These are phyloP conservation scores for Micromonas commoda DNA, from an alignment of 139 green algal species.

Conservation along the genomic window DNA sequence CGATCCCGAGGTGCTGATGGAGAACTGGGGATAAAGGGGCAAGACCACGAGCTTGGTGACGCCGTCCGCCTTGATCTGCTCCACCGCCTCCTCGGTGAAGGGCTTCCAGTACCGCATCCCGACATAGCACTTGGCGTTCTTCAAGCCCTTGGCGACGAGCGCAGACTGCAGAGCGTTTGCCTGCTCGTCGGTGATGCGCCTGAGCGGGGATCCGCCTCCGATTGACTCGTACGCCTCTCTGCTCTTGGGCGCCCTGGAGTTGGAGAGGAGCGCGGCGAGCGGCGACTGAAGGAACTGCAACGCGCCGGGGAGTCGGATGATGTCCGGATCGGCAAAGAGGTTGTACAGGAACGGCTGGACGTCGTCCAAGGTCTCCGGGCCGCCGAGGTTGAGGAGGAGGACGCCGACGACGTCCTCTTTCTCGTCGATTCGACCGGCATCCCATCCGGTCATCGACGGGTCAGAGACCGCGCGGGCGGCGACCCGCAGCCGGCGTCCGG, in stretches of 20 bases:
- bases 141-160: slow-evolving; percentile 43
- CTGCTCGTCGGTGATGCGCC: slow-evolving; percentile 91
- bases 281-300: slow-evolving; percentile 72
- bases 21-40: slow-evolving; percentile 94
- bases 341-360: slow-evolving; percentile 99
- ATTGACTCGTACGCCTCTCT: slow-evolving; percentile 87
- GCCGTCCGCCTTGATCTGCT: slow-evolving; percentile 75
- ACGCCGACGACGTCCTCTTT: slow-evolving; percentile 73
- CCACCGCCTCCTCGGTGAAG: slow-evolving; percentile 92
- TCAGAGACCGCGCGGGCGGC: neutral
- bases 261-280: slow-evolving; percentile 78
- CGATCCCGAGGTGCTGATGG: slow-evolving; percentile 86
- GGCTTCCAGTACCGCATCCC: slow-evolving; percentile 99
- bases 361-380: slow-evolving; percentile 90
- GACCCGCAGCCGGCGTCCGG: no score
- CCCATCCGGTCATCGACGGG: neutral
- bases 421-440: neutral
- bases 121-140: slow-evolving; percentile 75
- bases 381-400: slow-evolving; percentile 94
- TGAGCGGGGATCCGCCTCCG: slow-evolving; percentile 86
- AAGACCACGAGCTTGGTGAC: slow-evolving; percentile 83
- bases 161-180: slow-evolving; percentile 59
- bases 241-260: slow-evolving; percentile 62
- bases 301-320: slow-evolving; percentile 71
- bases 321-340: slow-evolving; percentile 95